A percentile compares a stretch with the other conserved stretches of the same genome.
Evolutionary conservation across 257 asterid genomes (phyloP).

Genomic region (Ophiorrhiza pumila): DNA sequence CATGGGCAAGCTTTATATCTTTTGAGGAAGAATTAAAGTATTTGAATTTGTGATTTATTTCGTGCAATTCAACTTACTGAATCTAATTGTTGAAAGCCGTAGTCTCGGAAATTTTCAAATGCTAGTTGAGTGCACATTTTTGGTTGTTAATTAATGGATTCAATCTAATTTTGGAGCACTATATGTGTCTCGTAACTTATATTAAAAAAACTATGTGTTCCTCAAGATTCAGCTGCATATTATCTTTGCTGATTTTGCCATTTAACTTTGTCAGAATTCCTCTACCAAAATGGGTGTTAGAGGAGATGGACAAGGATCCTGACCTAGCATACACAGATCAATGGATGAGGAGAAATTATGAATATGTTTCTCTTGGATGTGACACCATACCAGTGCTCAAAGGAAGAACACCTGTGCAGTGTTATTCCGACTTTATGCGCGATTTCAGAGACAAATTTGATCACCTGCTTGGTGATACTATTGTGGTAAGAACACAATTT

Average conservation of each 20-base stretch:
- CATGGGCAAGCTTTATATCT: not conserved
- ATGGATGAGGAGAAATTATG: constrained; percentile 92
- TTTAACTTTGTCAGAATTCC: constrained; percentile 61
- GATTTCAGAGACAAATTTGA: constrained; percentile 72
- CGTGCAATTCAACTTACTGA: too few species aligned
- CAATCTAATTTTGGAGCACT: not conserved
- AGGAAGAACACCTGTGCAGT: constrained; percentile 88
- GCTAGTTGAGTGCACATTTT: not conserved
- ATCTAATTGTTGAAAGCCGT: too few species aligned
- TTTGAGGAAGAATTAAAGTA: not conserved
- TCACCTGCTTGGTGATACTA: constrained; percentile 73
- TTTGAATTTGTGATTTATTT: not conserved
- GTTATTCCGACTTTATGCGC: constrained; percentile 85
- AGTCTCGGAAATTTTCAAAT: too few species aligned
- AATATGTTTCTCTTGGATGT: constrained; percentile 86
- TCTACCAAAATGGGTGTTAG: constrained; percentile 83
- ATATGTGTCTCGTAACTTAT: not conserved
- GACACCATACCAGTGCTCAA: constrained; percentile 83
- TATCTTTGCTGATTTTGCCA: not conserved
- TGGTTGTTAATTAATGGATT: not conserved
- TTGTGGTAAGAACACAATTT: constrained; percentile 44
- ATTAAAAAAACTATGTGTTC: too few species aligned
- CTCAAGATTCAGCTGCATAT: not conserved
- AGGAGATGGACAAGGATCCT: constrained; percentile 81
- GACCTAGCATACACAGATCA: constrained; percentile 95